These are phyloP conservation scores for Ambrosia trifida DNA, from an alignment of 129 eudicot species.

Conservation along the genomic window DNA sequence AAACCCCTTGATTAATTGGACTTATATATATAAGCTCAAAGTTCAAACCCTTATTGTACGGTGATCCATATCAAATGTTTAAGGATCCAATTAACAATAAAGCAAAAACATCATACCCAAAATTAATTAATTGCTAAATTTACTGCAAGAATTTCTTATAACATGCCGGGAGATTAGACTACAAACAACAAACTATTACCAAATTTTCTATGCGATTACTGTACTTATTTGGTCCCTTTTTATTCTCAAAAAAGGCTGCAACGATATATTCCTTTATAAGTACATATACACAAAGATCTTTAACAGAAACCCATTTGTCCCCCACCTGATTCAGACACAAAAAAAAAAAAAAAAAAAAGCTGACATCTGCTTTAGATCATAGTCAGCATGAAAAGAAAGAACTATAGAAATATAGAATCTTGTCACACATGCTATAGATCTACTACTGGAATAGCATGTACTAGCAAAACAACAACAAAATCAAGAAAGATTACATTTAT, in stretches of 20 bases:
- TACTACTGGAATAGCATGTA: constrained; percentile 15
- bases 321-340: constrained; percentile 10
- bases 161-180: constrained; percentile 27
- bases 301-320: constrained; percentile 24
- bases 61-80: not conserved
- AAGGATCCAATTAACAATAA: not conserved
- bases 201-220: constrained; percentile 10
- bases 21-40: constrained; percentile 1
- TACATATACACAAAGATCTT: constrained; percentile 13
- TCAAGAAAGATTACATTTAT: constrained; percentile 21
- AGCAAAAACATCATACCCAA: not conserved
- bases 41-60: constrained; percentile 6
- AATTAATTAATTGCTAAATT: not conserved
- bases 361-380: constrained; percentile 14
- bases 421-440: constrained; percentile 24
- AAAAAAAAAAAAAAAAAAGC: constrained; percentile 10
- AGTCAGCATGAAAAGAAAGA: constrained; percentile 30
- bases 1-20: not conserved
- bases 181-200: constrained; percentile 27
- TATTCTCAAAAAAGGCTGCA: constrained; percentile 33
- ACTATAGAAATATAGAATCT: not conserved
- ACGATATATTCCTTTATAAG: constrained; percentile 24
- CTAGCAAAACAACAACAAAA: constrained; percentile 21
- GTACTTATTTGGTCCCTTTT: constrained; percentile 10
- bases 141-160: not conserved